Conservation (phyloP, 495 filamentous ascomycete species). For the Polyplosphaeria fusca region DNA sequence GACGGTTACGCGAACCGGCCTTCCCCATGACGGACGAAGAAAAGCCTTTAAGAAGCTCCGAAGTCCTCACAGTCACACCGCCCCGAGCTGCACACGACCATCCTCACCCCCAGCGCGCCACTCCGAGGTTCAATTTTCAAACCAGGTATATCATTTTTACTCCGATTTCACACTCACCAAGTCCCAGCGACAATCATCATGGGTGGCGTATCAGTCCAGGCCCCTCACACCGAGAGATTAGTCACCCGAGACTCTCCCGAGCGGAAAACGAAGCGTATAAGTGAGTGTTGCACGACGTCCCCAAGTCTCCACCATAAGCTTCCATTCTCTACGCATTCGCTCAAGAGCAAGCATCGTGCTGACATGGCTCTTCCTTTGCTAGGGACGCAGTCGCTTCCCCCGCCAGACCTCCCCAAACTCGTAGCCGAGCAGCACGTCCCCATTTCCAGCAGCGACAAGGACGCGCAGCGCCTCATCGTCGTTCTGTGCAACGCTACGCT, state of each 20-base stretch:
- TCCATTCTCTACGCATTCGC: no score
- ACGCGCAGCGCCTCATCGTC: slow-evolving; percentile 86
- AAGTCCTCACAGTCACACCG: no score
- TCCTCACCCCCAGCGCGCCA: no score
- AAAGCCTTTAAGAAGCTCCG: neutral
- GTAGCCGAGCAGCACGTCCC: slow-evolving; percentile 88
- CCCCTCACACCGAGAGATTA: neutral
- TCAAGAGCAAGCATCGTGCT: slow-evolving; percentile 7
- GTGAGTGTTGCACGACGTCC: slow-evolving; percentile 33
- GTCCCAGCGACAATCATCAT: slow-evolving; percentile 5
- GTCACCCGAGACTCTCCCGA: slow-evolving; percentile 33
- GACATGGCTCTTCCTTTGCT: slow-evolving; percentile 2
- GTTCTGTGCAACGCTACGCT: slow-evolving; percentile 96
- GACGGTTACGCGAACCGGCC: no score
- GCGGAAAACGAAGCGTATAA: slow-evolving; percentile 39
- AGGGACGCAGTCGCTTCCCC: slow-evolving; percentile 92
- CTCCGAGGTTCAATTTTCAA: no score
- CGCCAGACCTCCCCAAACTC: slow-evolving; percentile 82
- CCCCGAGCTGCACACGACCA: no score
- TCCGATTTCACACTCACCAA: neutral
- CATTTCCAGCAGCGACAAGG: slow-evolving; percentile 80
- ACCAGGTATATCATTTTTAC: no score
- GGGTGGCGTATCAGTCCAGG: slow-evolving; percentile 24
- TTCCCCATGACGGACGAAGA: no score
- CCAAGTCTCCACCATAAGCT: no score